Percentiles rank a stretch among this genome's conserved stretches.
phyloP scores from a whole-genome alignment of 75 land plant species.

The Chamaecyparis obtusa region DNA sequence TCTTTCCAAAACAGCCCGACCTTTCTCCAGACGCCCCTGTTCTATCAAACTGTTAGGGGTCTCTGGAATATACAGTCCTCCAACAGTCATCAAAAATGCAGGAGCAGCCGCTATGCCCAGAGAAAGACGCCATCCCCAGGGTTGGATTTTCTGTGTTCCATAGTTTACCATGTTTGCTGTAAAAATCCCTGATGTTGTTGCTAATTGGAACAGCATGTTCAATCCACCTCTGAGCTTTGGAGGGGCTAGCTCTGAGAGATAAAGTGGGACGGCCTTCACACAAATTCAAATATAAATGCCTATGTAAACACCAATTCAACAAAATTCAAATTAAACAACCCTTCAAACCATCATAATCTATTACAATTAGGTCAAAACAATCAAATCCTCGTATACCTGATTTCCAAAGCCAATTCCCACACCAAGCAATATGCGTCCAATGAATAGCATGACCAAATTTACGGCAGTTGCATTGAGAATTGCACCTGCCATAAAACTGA shows the following conservation, averaged over 20 bases:
- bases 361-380: neutral
- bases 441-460: constrained; percentile 67
- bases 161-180: constrained; percentile 81
- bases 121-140: constrained; percentile 93
- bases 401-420: constrained; percentile 89
- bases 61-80: constrained; percentile 69
- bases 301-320: neutral
- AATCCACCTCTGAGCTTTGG: constrained; percentile 68
- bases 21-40: constrained; percentile 40
- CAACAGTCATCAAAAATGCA: constrained; percentile 62
- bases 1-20: constrained; percentile 46
- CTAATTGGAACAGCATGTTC: constrained; percentile 84
- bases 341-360: neutral
- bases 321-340: neutral
- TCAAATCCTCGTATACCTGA: constrained; percentile 45
- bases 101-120: constrained; percentile 76
- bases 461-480: constrained; percentile 59
- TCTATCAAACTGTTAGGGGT: constrained; percentile 80
- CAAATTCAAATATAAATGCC: constrained; percentile 6
- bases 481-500: constrained; percentile 72
- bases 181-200: constrained; percentile 73
- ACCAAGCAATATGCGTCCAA: constrained; percentile 87
- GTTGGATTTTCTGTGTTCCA: constrained; percentile 43
- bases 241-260: constrained; percentile 86
- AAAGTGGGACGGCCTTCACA: constrained; percentile 77